Evolutionary conservation across 2,329 filamentous ascomycete genomes (phyloP), one percentile per base, ranked within the genome.

Genomic region (Fusarium succisae): DNA sequence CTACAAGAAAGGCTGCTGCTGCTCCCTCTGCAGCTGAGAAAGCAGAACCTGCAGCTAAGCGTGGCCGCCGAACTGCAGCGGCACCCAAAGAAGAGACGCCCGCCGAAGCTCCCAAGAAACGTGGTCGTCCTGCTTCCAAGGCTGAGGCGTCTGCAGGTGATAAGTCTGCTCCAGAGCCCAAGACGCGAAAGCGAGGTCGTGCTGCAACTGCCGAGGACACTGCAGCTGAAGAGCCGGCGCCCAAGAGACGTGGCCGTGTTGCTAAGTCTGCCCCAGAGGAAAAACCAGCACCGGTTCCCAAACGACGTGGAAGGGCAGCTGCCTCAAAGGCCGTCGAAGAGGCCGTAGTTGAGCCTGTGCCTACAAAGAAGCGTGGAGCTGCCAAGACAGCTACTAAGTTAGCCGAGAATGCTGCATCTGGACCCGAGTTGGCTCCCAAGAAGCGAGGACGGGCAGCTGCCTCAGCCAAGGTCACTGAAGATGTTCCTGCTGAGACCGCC

Each of bases 151-250:
- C 66, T 13, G 32, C 59, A 37, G 47, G 11, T 30, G 56, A 60
- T 7, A 54, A 69, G 22, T 13, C 63, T 9, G 44, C 54, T 3
- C 14, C 63, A 13, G 66, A 74, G 35, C 68, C 69, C 10, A 61
- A 63, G 37, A 54, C 64, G 6, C 74, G 74, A 57, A 76, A 76
- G 56, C 66, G 76, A 28, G 73, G 76, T 18, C 76, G 75, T 26
- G 37, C 62, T 2, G 60, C 58, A n/a, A 48, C 47, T 30, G 30
- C 48, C 35, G 56, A 61, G 22, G 64, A 63, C 26, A 44, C 57
- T 8, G 10, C 10, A 5, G 53, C 26, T 8, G 60, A 70, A 44
- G 69, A 66, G 35, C 58, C 69, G 9, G 65, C 51, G 13, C 45
- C 69, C 20, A 74, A 75, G 65, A 72, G 43, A 53, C 68, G 68